phyloP scores from a whole-genome alignment of 371 early-diverging fungal species.

The Mortierella sp. region DNA sequence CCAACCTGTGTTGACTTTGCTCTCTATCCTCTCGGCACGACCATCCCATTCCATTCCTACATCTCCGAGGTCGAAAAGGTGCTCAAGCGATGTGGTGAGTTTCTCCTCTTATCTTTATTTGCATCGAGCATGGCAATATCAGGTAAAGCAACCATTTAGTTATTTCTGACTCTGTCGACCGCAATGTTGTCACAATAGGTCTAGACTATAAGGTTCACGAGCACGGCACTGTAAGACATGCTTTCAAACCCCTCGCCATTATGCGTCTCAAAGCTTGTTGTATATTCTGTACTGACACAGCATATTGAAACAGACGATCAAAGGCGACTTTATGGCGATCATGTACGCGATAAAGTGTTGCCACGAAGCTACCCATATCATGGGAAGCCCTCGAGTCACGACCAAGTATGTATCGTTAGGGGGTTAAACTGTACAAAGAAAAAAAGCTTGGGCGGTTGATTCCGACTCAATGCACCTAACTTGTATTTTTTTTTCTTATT shows the following conservation, averaged over 20 bases:
- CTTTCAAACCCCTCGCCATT: background rate
- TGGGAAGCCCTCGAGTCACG: conserved; percentile 17
- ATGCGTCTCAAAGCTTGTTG: background rate
- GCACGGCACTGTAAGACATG: conserved; percentile 14
- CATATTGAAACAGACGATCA: background rate
- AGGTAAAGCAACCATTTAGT: background rate
- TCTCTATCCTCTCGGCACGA: conserved; percentile 22
- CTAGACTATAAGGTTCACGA: conserved; percentile 13
- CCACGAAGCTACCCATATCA: conserved; percentile 13
- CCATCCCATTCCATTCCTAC: background rate
- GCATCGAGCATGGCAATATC: no score
- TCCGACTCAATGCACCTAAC: no score
- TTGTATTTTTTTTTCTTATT: background rate
- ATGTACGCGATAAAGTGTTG: conserved; percentile 27
- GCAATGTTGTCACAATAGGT: background rate
- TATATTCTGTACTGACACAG: background rate
- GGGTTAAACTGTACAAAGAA: no score
- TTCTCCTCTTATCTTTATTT: background rate
- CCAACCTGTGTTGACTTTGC: conserved; percentile 26
- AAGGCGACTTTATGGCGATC: conserved; percentile 15
- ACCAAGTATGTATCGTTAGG: conserved; percentile 25
- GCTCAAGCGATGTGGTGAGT: conserved; percentile 17
- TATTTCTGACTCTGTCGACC: background rate
- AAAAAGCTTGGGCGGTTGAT: background rate
- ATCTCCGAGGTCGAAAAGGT: conserved; percentile 20